Evolutionary conservation across 345 rosid species (phyloP).

Genomic region (Bruguiera sexangula): DNA sequence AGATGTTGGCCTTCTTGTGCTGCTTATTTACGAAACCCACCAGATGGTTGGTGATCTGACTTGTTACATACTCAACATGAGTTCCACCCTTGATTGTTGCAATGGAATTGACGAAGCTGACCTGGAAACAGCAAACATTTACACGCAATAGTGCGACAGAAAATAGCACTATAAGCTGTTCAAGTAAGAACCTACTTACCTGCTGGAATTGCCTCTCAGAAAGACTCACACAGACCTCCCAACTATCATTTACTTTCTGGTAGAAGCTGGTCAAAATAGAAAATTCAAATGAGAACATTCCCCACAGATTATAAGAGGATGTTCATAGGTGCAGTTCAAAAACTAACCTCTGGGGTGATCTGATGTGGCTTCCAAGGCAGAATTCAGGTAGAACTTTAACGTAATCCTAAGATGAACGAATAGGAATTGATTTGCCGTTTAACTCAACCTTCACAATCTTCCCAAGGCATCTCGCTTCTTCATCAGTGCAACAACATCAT

Average conservation of each 20-base stretch:
- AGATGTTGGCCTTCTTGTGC: conserved; percentile 71
- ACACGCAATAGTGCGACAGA: neutral
- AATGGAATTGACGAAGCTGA: conserved; percentile 85
- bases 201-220: conserved; percentile 88
- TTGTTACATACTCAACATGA: conserved; percentile 88
- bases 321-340: neutral
- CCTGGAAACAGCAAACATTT: conserved; percentile 39
- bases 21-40: conserved; percentile 73
- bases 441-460: conserved; percentile 86
- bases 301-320: neutral
- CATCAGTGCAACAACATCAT: conserved; percentile 90
- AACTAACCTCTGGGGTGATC: conserved; percentile 54
- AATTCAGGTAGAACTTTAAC: conserved; percentile 59
- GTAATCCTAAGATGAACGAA: conserved; percentile 69
- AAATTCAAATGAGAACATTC: conserved; percentile 12
- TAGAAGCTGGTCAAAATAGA: conserved; percentile 43
- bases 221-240: conserved; percentile 78
- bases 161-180: neutral
- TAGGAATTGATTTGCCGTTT: conserved; percentile 67
- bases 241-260: conserved; percentile 72
- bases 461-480: conserved; percentile 87
- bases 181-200: conserved; percentile 33
- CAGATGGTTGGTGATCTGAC: conserved; percentile 78
- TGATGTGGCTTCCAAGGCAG: conserved; percentile 38
- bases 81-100: conserved; percentile 97